phyloP scores from a whole-genome alignment of 305 asterid genomes.

The Nicotiana rustica region DNA sequence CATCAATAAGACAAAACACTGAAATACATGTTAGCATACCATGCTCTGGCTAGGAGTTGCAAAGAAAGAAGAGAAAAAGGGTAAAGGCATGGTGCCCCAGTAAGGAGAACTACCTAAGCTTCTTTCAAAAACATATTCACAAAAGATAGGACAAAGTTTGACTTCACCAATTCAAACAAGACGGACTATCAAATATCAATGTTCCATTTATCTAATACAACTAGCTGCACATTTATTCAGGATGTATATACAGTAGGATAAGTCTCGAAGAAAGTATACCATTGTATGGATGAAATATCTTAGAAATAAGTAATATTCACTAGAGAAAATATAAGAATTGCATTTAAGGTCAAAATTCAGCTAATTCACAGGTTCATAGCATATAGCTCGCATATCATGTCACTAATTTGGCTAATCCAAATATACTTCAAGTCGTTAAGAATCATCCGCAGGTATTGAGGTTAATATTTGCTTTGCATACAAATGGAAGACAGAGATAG shows the following conservation, averaged over 20 bases:
- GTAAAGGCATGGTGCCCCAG: conserved; percentile 6
- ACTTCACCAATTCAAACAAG: conserved; percentile 23
- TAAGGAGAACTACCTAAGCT: conserved; percentile 26
- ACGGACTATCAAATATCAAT: neutral
- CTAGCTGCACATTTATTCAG: neutral
- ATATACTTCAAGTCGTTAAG: neutral
- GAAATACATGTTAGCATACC: neutral
- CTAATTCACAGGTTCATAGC: neutral
- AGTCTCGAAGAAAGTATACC: neutral
- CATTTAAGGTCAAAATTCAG: conserved; percentile 8
- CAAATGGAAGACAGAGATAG: conserved; percentile 24
- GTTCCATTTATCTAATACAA: conserved; percentile 10
- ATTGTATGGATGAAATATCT: neutral
- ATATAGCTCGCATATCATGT: conserved; percentile 2
- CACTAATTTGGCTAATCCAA: conserved; percentile 10
- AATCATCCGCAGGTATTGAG: conserved; percentile 4
- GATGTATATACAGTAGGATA: neutral
- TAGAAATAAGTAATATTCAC: conserved; percentile 1
- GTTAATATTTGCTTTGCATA: conserved; percentile 10
- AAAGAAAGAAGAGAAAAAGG: conserved; percentile 21
- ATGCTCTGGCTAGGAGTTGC: neutral
- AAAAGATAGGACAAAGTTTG: neutral
- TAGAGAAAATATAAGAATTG: neutral
- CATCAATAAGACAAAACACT: neutral
- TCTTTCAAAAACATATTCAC: neutral